Evolutionary conservation across 257 asterid genomes (phyloP), one percentile per base, ranked within the genome.

Genomic region (Handroanthus guayacan): DNA sequence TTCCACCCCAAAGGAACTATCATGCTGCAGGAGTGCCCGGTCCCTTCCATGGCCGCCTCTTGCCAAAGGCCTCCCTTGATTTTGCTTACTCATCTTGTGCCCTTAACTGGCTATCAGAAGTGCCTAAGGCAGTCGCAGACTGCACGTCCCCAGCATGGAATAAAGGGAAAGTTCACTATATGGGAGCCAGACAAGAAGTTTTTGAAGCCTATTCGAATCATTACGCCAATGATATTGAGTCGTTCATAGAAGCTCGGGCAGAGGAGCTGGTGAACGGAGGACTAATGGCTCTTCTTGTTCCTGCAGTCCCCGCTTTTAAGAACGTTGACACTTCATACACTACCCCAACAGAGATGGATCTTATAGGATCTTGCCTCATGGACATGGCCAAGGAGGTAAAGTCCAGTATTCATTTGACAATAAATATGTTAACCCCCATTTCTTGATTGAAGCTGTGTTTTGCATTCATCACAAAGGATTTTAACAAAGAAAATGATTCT

Each of bases 371-470:
- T 77, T 85, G 87, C 71, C 91, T 87, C 2, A 0, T 34, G 57
- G 91, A 89, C 78, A 78, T 87, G 90, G 92, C 80, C 3, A 78
- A 86, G 20, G 78, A 83, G 90, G 95, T 89, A 18, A 66, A 62
- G 16, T 47, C 62, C 64, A 4, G n/a, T 14, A 38, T 13, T 66
- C 43, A 38, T 17, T 67, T 71, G 38, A 16, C 9, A 25, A 7
- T 25, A 58, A 36, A 62, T n/a, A 43, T 73, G 2, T 20, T 6
- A 5, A 17, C 44, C 12, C 57, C 55, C 31, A 13, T 54, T 8
- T 10, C 39, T 45, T n/a, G 47, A 36, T 31, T 17, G 8, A 51
- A 37, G n/a, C 70, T 43, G 3, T 3, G 17, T 41, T 50, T 50
- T 62, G 20, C 25, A 25, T 34, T 10, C 3, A 34, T 5, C 44